Percentiles rank a stretch among this genome's conserved stretches.
These are phyloP conservation scores for Penicillium sclerotiorum DNA, from an alignment of 2,329 filamentous ascomycete genomes.

Conservation along the genomic window DNA sequence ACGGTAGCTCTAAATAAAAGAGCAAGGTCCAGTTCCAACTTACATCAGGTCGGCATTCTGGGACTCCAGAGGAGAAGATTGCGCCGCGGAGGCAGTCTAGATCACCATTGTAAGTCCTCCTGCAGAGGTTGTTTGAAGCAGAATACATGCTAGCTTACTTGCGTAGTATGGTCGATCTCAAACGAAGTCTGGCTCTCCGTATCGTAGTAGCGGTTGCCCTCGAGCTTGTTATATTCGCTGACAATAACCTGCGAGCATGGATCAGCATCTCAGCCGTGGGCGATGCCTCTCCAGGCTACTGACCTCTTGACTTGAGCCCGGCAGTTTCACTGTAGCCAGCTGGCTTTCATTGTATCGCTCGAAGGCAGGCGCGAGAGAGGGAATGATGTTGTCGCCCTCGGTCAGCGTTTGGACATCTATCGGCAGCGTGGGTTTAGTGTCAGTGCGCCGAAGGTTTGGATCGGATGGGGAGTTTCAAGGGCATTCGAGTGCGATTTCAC, in stretches of 20 bases:
- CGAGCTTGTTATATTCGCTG: slow-evolving; percentile 82
- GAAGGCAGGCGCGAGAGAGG: slow-evolving; percentile 79
- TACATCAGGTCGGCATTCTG: slow-evolving; percentile 79
- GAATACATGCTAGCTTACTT: slow-evolving; percentile 51
- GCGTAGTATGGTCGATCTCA: slow-evolving; percentile 79
- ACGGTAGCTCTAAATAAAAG: too few species aligned
- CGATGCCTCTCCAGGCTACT: too few species aligned
- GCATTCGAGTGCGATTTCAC: slow-evolving; percentile 7
- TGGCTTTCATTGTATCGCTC: slow-evolving; percentile 97
- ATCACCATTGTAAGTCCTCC: slow-evolving; percentile 15
- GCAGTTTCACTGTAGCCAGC: slow-evolving; percentile 84
- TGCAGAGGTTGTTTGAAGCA: neutral
- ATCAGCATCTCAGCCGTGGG: slow-evolving; percentile 11
- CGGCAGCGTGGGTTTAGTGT: slow-evolving; percentile 18
- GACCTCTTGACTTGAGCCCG: slow-evolving; percentile 81
- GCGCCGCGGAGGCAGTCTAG: slow-evolving; percentile 78
- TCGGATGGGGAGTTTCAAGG: slow-evolving; percentile 6
- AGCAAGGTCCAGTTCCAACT: slow-evolving; percentile 31
- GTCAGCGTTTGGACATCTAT: slow-evolving; percentile 89
- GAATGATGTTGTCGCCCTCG: slow-evolving; percentile 67
- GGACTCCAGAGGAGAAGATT: slow-evolving; percentile 78
- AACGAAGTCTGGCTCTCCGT: slow-evolving; percentile 86
- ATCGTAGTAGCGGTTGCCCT: slow-evolving; percentile 84
- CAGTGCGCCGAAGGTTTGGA: slow-evolving; percentile 10
- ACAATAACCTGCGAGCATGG: slow-evolving; percentile 64